Evolutionary conservation across 208 protist species (phyloP), one percentile per base, ranked within the genome.

Genomic region (Acanthamoeba sp.): DNA sequence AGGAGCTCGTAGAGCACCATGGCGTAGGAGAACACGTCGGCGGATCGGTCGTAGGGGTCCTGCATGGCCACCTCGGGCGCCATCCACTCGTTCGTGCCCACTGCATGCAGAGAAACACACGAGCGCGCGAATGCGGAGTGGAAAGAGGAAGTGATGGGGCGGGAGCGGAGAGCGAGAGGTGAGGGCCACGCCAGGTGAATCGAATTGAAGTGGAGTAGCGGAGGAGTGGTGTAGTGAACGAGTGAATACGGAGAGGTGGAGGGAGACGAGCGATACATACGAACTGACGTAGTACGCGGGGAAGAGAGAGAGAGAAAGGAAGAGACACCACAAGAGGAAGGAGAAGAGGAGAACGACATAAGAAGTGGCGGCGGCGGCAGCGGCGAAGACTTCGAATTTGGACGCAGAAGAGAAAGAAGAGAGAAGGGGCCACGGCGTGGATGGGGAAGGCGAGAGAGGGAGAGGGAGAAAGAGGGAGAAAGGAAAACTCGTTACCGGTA

Each of bases 51-150:
- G 69, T 94, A 94, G 42, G 57, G 64, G 40, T 85, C 50, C 50
- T 69, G 45, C 71, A 85, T 87, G 42, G 66, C 66, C 27, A 94
- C 64, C 90, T 94, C 90, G 48, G 90, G 90, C 34, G 90, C 90
- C 90, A 94, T 94, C 64, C 66, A 94, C 42, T 94, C 90, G 66
- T 94, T 42, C 34, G 90, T 94, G 66, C 90, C 90, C 12, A 55
- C 42, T 42, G 55, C 38, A 38, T 36, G 45, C 34, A 85, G 18
- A 18, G 18, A 78, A 5, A 78, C 4, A 16, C 10, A 78, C 12
- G 18, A 82, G 34, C 32, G 24, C 34, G 20, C 34, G 24, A 24
- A 52, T 9, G 34, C 12, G 12, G 71, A 38, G 3, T 1, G 1
- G 42, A 5, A 59, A 20, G 36, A 14, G 42, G 16, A 24, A 36